phyloP scores from a whole-genome alignment of 2,329 filamentous ascomycete species.

The Ceratocystis eucalypticola region DNA sequence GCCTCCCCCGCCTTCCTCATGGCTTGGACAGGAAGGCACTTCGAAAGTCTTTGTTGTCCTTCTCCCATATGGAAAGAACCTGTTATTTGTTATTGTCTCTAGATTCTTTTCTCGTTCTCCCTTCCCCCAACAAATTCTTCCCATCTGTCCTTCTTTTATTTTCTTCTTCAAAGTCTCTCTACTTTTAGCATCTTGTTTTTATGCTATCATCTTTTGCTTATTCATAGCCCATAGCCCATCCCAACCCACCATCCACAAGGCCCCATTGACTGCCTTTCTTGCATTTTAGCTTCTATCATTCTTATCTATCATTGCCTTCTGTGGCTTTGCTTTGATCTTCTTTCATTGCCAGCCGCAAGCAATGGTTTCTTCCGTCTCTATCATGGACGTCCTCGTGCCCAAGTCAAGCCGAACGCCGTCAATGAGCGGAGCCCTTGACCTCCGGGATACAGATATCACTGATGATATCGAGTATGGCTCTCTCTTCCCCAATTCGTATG shows the following conservation, averaged over 20 bases:
- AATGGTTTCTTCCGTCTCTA: conserved; percentile 5
- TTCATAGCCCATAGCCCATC: neutral
- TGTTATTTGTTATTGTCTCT: neutral
- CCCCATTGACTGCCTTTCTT: conserved; percentile 8
- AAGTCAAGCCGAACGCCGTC: conserved; percentile 14
- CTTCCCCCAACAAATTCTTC: neutral
- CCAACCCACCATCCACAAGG: neutral
- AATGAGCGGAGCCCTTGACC: conserved; percentile 16
- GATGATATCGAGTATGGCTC: conserved; percentile 18
- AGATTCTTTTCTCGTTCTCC: too few species aligned
- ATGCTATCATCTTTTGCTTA: neutral
- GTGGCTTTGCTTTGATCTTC: neutral
- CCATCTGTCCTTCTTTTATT: neutral
- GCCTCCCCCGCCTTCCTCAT: neutral
- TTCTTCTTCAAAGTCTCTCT: neutral
- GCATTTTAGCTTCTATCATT: conserved; percentile 12
- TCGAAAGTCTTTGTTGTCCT: conserved; percentile 4
- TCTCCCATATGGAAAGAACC: neutral
- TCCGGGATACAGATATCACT: conserved; percentile 18
- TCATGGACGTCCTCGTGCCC: conserved; percentile 12
- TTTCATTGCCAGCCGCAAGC: neutral
- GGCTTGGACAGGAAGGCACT: neutral
- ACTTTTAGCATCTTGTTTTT: neutral
- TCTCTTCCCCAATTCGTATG: conserved; percentile 16
- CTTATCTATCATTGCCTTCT: neutral